Conservation (phyloP, 768 basidiomycete species). For the Daedalea quercina region DNA sequence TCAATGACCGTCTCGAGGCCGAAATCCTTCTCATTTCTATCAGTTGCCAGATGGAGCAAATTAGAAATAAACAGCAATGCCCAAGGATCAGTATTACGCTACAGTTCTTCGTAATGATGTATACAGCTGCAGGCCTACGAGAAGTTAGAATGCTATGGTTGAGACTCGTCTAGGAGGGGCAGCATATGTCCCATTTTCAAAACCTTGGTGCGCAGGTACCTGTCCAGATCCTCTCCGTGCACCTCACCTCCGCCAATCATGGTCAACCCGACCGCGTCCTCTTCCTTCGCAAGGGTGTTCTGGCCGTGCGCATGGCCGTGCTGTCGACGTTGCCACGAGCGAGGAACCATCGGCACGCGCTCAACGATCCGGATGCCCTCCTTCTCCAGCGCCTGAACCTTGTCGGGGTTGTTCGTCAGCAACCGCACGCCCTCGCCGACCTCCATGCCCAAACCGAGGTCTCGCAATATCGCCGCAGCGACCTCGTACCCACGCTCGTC, state of each 20-base stretch:
- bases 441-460: conserved; percentile 68
- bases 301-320: conserved; percentile 24
- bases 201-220: conserved; percentile 95
- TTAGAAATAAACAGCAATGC: background rate
- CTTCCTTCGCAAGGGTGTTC: conserved; percentile 14
- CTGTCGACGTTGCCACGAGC: conserved; percentile 59
- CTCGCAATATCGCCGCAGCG: conserved; percentile 83
- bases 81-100: background rate
- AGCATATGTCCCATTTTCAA: conserved; percentile 95
- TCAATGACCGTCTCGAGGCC: too few species aligned
- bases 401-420: conserved; percentile 98
- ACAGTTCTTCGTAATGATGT: background rate
- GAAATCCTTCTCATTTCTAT: too few species aligned
- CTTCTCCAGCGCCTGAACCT: conserved; percentile 78
- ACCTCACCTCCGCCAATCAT: conserved; percentile 76
- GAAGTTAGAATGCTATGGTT: background rate
- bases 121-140: background rate
- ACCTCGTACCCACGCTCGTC: conserved; percentile 93
- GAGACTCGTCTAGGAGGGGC: conserved; percentile 32
- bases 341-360: conserved; percentile 90
- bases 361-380: conserved; percentile 81
- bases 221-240: conserved; percentile 82
- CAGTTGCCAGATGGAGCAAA: background rate
- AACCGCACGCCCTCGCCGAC: conserved; percentile 58
- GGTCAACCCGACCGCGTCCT: conserved; percentile 49